phyloP scores from a whole-genome alignment of 2,329 filamentous ascomycete species.

The Clathrospora elynae region DNA sequence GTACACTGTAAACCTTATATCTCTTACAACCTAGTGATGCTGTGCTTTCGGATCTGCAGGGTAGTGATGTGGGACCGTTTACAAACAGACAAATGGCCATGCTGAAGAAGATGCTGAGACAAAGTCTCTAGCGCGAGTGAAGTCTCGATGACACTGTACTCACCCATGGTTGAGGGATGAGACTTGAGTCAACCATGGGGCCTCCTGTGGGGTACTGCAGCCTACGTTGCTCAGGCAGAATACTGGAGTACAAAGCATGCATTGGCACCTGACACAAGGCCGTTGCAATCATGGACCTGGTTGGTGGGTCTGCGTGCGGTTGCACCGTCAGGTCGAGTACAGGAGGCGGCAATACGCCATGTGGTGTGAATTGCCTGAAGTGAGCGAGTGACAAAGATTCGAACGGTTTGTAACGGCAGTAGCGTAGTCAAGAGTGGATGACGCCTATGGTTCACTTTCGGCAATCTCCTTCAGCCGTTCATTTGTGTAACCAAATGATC shows the following conservation, averaged over 20 bases:
- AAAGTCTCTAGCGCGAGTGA: not conserved
- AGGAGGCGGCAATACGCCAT: constrained; percentile 31
- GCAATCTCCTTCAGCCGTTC: constrained; percentile 17
- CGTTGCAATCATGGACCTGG: constrained; percentile 40
- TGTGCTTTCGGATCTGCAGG: constrained; percentile 33
- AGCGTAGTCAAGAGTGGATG: not conserved
- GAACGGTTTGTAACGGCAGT: constrained; percentile 1
- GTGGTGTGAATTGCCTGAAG: constrained; percentile 25
- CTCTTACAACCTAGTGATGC: constrained; percentile 22
- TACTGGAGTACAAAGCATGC: constrained; percentile 32
- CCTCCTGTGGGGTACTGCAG: constrained; percentile 8
- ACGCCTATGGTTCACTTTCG: not conserved
- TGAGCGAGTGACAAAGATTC: constrained; percentile 9
- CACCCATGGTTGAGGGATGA: constrained; percentile 1
- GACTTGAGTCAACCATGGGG: constrained; percentile 8
- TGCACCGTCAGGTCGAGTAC: constrained; percentile 31
- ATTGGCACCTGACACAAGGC: constrained; percentile 42
- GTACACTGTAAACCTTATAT: constrained; percentile 12
- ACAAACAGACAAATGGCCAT: not conserved
- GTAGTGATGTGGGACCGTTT: constrained; percentile 18
- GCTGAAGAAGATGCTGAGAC: not conserved
- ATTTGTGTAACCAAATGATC: constrained; percentile 33
- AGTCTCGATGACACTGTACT: not conserved
- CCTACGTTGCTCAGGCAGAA: constrained; percentile 8
- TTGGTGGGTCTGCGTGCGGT: constrained; percentile 40